phyloP scores from a whole-genome alignment of 208 protist genomes.

The Trypanosoma platydactyli region DNA sequence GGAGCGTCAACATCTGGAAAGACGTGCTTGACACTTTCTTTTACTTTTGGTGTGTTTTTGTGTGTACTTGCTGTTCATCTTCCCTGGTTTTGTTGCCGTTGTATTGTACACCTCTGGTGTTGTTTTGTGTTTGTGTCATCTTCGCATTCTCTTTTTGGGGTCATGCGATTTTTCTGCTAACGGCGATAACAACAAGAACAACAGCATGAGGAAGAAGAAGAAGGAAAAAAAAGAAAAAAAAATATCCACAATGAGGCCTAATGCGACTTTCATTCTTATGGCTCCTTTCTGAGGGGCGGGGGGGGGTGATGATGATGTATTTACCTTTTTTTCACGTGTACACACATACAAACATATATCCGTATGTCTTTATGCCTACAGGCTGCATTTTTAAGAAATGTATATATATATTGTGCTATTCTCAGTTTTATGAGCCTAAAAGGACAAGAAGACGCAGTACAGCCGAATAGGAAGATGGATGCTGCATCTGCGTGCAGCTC shows the following conservation, averaged over 20 bases:
- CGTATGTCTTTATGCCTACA: neutral
- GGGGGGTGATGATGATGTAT: too few relatives aligned
- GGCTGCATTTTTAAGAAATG: neutral
- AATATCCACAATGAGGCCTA: neutral
- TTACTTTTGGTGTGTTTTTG: neutral
- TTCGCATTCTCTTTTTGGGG: too few relatives aligned
- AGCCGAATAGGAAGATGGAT: neutral
- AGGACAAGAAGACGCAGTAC: neutral
- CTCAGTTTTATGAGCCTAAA: neutral
- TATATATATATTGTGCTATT: neutral
- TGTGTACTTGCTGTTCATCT: constrained; percentile 8
- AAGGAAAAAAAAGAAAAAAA: neutral
- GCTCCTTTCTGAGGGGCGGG: too few relatives aligned
- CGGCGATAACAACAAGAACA: too few relatives aligned
- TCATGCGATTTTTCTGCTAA: too few relatives aligned
- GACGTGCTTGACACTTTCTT: constrained; percentile 4
- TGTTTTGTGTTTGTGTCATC: too few relatives aligned
- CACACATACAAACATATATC: neutral
- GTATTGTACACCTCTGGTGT: too few relatives aligned
- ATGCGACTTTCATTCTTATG: too few relatives aligned
- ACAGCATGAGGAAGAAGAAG: too few relatives aligned
- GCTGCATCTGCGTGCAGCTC: neutral
- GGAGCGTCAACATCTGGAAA: constrained; percentile 9
- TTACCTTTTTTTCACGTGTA: neutral
- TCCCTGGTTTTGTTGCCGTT: neutral